Conservation (phyloP, 2,329 filamentous ascomycete species). For the Hypoxylon sp. region DNA sequence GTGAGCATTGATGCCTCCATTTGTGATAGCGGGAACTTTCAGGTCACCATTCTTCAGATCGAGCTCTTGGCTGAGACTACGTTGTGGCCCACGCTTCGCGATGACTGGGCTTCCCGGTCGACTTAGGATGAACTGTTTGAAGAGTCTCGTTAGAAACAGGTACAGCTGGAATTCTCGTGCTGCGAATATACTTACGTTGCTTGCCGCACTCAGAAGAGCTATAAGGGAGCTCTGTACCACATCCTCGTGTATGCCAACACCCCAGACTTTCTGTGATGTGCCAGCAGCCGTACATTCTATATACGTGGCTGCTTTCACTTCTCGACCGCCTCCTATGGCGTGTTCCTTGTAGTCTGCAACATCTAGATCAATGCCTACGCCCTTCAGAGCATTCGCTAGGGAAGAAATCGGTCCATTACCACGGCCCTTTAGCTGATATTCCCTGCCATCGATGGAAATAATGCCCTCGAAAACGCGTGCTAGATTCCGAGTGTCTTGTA, state of each 20-base stretch:
- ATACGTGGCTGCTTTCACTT: slow-evolving; percentile 94
- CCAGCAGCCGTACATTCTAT: slow-evolving; percentile 84
- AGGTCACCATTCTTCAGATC: slow-evolving; percentile 50
- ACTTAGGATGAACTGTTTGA: slow-evolving; percentile 75
- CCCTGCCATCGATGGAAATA: slow-evolving; percentile 82
- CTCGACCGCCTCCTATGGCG: slow-evolving; percentile 82
- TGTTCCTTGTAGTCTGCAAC: slow-evolving; percentile 97
- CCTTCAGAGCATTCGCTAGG: slow-evolving; percentile 82
- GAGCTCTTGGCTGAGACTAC: slow-evolving; percentile 58
- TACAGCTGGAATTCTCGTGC: not conserved
- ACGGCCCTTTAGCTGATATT: slow-evolving; percentile 81
- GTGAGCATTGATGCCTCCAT: slow-evolving; percentile 40
- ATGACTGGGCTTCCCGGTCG: slow-evolving; percentile 76
- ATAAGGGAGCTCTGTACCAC: slow-evolving; percentile 90
- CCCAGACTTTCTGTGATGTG: slow-evolving; percentile 82
- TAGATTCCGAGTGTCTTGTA: slow-evolving; percentile 81
- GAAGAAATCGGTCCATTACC: slow-evolving; percentile 94
- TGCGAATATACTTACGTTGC: slow-evolving; percentile 73
- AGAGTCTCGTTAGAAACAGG: slow-evolving; percentile 28
- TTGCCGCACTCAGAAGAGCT: slow-evolving; percentile 86
- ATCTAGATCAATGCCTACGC: slow-evolving; percentile 86
- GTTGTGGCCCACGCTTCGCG: slow-evolving; percentile 68
- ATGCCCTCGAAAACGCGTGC: slow-evolving; percentile 88
- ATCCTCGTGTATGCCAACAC: slow-evolving; percentile 91
- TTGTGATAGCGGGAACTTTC: slow-evolving; percentile 39